Evolutionary conservation across 2,329 filamentous ascomycete genomes (phyloP).

Genomic region (Incumbomyces lentus): DNA sequence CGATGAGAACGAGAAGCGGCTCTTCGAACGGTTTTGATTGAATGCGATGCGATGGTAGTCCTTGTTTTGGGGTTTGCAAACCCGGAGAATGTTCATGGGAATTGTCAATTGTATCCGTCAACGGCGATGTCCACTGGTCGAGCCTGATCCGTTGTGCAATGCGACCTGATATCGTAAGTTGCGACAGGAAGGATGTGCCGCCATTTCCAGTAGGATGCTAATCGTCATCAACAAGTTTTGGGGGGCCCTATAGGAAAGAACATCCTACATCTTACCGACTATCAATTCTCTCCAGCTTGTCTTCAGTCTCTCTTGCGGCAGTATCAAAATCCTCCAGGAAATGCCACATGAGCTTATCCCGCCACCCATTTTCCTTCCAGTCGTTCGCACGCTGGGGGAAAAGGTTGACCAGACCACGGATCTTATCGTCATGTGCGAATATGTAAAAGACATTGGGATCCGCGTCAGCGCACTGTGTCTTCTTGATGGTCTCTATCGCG

Average conservation of each 20-base stretch:
- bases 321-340: slow-evolving; percentile 14
- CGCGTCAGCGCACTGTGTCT: slow-evolving; percentile 17
- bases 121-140: too few species aligned
- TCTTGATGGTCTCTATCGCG: slow-evolving; percentile 13
- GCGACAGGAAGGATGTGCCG: too few species aligned
- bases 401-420: slow-evolving; percentile 20
- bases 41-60: too few species aligned
- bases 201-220: too few species aligned
- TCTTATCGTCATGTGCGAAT: slow-evolving; percentile 22
- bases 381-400: slow-evolving; percentile 20
- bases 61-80: too few species aligned
- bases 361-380: slow-evolving; percentile 24
- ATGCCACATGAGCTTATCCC: slow-evolving; percentile 12
- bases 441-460: slow-evolving; percentile 22
- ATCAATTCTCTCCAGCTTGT: not conserved
- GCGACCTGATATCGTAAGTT: too few species aligned
- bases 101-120: too few species aligned
- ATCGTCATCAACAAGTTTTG: too few species aligned
- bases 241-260: too few species aligned
- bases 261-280: too few species aligned
- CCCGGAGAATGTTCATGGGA: too few species aligned
- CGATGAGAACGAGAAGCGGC: slow-evolving; percentile 20
- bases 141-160: too few species aligned
- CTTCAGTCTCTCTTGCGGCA: not conserved
- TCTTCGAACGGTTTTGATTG: slow-evolving; percentile 16